These are phyloP conservation scores for Apiotrichum sp. DNA, from an alignment of 1,284 basidiomycete genomes.

Conservation along the genomic window DNA sequence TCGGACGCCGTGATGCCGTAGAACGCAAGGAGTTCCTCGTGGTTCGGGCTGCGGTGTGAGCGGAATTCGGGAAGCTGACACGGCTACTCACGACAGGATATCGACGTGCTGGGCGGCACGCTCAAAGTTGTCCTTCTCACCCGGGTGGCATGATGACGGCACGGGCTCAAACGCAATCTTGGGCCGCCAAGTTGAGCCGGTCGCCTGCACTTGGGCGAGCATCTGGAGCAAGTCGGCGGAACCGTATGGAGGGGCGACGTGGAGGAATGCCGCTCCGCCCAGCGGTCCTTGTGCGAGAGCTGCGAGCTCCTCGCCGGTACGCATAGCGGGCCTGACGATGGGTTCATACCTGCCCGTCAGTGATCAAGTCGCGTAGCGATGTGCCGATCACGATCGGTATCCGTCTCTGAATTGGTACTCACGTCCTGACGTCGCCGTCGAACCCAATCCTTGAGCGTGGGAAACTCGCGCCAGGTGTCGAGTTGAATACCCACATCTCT, in stretches of 20 bases:
- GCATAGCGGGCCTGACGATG: conserved; percentile 22
- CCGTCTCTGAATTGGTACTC: conserved; percentile 6
- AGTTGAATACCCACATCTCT: conserved; percentile 37
- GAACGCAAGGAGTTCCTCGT: conserved; percentile 38
- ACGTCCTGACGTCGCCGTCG: conserved; percentile 31
- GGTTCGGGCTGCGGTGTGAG: conserved; percentile 23
- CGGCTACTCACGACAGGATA: conserved; percentile 20
- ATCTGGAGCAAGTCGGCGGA: conserved; percentile 23
- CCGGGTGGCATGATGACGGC: conserved; percentile 30
- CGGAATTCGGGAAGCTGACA: conserved; percentile 14
- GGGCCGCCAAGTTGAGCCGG: conserved; percentile 24
- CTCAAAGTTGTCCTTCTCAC: conserved; percentile 28
- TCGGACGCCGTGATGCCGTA: conserved; percentile 18
- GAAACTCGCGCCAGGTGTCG: conserved; percentile 18
- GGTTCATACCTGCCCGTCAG: conserved; percentile 16
- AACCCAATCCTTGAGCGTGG: conserved; percentile 31
- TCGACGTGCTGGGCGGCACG: conserved; percentile 21
- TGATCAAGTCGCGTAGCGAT: no score
- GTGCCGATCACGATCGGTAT: not conserved
- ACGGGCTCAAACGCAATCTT: conserved; percentile 39
- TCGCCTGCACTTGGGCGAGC: conserved; percentile 11
- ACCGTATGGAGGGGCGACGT: conserved; percentile 33
- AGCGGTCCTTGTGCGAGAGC: conserved; percentile 23
- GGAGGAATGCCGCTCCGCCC: conserved; percentile 28
- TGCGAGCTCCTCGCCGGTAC: conserved; percentile 21